Evolutionary conservation across 495 filamentous ascomycete species (phyloP), one percentile per base, ranked within the genome.

Genomic region (Margaritispora aquatica): DNA sequence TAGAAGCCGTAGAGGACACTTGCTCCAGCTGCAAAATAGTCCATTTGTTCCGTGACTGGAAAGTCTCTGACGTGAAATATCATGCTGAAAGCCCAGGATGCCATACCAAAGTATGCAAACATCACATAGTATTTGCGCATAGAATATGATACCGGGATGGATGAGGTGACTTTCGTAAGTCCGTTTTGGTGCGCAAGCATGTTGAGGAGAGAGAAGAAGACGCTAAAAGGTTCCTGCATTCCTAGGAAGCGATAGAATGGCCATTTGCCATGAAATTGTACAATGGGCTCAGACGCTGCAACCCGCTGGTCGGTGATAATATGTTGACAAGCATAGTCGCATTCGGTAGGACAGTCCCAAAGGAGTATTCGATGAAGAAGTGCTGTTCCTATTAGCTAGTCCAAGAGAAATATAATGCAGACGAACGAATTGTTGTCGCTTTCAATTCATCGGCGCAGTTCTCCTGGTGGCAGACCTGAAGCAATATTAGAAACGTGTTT

Each of bases 211-310:
- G 89, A 94, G 80, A 97, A 98, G 61, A 97, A 76, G 55, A 97
- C 94, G 29, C 84, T 89, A 73, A 89, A 89, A 60, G 92, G 90
- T 76, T 98, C 94, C 75, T 98, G 94, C 75, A 96, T 85, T 66
- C 94, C 94, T 19, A 96, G 72, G 60, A 96, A 77, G 59, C 94
- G 86, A 62, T 82, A 77, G 78, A 98, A 98, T 26, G 94, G 94
- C 94, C 94, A 98, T 82, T 98, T 98, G n/a, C 95, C 94, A 77
- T 98, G 92, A 78, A 89, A 98, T 75, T 98, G 94, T 38, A 92
- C 84, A 26, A 96, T 70, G 2, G 88, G 82, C 26, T 80, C 75
- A 41, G 80, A 70, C 72, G 82, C 80, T 36, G 81, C 76, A 51
- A 89, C 71, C 58, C 94, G 90, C 22, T 70, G 73, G 58, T 88